Base-by-base conservation (phyloP, 2,329 filamentous ascomycete species). In the Claviceps cyperi region DNA sequence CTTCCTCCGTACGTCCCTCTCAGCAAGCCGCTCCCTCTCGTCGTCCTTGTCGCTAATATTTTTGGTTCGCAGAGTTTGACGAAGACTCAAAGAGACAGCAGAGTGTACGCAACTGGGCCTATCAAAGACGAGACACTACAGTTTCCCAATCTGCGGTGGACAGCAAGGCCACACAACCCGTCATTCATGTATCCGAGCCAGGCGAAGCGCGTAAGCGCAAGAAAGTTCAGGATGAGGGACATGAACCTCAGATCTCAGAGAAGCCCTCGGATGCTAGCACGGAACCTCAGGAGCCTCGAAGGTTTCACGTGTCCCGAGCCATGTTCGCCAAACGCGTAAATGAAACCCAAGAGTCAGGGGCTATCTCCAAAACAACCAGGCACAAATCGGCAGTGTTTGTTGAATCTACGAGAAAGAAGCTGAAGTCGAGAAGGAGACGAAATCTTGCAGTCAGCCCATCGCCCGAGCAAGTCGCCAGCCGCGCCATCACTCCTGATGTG, bases 291-390 rank as follows among this genome's bases (percentile, higher is more conserved):
- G 69, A 73, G 55, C 72, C 69, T 13, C 71, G 77, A 50, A 69
- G 73, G 41, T 80, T 79, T 53, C 77, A 78, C 57, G 72, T 80
- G 52, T 78, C 75, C 15, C 67, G 70, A 51, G 68, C 65, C 47
- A 66, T 70, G 52, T 65, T 72, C 59, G 61, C 66, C 51, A 57
- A 66, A 32, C 57, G 50, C 22, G 48, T 41, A 39, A 48, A 32
- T 41, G 51, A 57, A 9, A 55, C 59, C 2, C 44, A 56, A 11
- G 54, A 57, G 40, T 51, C 62, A 5, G 46, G 21, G 21, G 64
- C 66, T 1, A 50, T 66, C 5, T 65, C 66, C 15, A 76, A 74
- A 60, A 67, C 67, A 50, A 56, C 55, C 4, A 66, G 70, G 14
- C 62, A 67, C 36, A 63, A 64, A 4, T 65, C 72, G n/a, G 69